phyloP scores from a whole-genome alignment of 345 rosid genomes.

The Citrus mangshanensis region DNA sequence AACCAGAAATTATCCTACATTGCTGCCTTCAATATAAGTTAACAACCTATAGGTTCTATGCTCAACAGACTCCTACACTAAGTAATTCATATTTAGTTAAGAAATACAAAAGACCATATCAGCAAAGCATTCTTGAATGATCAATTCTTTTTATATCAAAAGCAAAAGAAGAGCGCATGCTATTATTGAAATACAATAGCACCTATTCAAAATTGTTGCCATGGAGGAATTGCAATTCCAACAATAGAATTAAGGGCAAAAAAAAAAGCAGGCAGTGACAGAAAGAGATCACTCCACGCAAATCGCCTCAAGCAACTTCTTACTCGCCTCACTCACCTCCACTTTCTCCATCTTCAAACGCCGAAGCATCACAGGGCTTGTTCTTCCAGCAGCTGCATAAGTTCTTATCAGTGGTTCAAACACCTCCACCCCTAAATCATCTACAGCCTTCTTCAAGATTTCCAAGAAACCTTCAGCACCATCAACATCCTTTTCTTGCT shows the following conservation, averaged over 20 bases:
- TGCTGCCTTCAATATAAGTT: neutral
- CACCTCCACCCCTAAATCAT: constrained; percentile 52
- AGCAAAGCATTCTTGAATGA: neutral
- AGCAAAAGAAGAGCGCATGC: neutral
- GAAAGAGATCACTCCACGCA: constrained; percentile 50
- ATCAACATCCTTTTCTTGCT: constrained; percentile 67
- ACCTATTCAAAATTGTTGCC: constrained; percentile 1
- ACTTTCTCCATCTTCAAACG: constrained; percentile 84
- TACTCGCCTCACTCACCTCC: constrained; percentile 50
- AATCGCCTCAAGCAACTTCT: constrained; percentile 62
- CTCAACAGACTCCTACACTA: neutral
- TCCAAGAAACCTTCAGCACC: constrained; percentile 79
- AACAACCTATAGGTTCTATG: neutral
- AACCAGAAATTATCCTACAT: neutral
- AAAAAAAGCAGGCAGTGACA: neutral
- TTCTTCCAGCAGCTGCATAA: constrained; percentile 81
- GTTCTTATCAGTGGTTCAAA: constrained; percentile 83
- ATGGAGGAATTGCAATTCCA: constrained; percentile 7
- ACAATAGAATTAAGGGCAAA: neutral
- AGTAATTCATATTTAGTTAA: neutral
- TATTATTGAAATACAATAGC: constrained; percentile 3
- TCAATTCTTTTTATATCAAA: neutral
- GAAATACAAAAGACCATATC: neutral
- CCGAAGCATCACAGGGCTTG: constrained; percentile 51
- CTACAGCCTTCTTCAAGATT: constrained; percentile 67